Evolutionary conservation across 805 yeast genomes (phyloP).

Genomic region (Saccharomycopsis capsularis): DNA sequence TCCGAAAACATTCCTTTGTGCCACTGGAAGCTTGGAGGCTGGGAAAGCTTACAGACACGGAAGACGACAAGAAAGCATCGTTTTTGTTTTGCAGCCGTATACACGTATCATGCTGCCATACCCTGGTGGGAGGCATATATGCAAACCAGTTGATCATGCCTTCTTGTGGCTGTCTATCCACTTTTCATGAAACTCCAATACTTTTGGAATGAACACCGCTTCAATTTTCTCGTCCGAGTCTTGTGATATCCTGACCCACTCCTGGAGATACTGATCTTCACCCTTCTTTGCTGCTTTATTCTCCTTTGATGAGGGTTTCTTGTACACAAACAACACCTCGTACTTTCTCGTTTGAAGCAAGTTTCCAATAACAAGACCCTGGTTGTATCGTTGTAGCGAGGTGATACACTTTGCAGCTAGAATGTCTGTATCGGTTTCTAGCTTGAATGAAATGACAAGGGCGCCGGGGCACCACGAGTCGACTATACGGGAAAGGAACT

Average conservation of each 20-base stretch:
- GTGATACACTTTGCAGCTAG: constrained; percentile 66
- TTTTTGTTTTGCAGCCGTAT: no score
- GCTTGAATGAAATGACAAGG: constrained; percentile 88
- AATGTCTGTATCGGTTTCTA: constrained; percentile 77
- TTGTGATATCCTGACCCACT: constrained; percentile 50
- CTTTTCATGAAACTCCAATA: constrained; percentile 50
- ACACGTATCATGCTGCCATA: no score
- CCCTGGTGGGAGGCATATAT: no score
- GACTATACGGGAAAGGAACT: constrained; percentile 78
- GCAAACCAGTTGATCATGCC: no score
- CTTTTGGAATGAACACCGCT: constrained; percentile 70
- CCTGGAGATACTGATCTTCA: background rate
- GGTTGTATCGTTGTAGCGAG: constrained; percentile 80
- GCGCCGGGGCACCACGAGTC: constrained; percentile 94
- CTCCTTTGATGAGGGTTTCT: constrained; percentile 30
- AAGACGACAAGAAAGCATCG: no score
- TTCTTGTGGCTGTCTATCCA: no score
- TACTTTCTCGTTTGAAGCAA: constrained; percentile 79
- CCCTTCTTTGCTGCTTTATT: no score
- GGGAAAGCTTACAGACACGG: no score
- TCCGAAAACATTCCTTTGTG: no score
- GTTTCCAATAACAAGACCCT: constrained; percentile 92
- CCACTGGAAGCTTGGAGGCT: no score
- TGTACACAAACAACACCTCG: constrained; percentile 80
- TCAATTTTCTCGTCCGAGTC: constrained; percentile 43